Evolutionary conservation across 1,139 yeast species (phyloP), one percentile per base, ranked within the genome.

Genomic region (Candida tetrigidarum): DNA sequence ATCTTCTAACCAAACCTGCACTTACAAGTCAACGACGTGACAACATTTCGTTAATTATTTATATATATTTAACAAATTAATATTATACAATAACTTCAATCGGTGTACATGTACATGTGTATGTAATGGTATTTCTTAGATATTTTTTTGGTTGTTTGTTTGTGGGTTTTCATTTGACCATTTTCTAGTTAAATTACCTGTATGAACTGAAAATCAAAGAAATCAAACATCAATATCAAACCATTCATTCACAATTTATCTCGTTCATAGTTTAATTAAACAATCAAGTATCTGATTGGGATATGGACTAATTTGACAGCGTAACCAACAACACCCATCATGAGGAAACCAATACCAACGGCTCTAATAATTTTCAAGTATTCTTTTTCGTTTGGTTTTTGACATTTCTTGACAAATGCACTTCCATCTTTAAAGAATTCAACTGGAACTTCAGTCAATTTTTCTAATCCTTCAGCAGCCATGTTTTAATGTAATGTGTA

Each of bases 301-400:
- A 92, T 92, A 72, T 92, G 99, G 61, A 92, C 80, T 64, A 92
- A 81, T 75, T 93, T 93, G 71, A 93, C 96, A 60, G 85, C 88
- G 73, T 91, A 93, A 49, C 99, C 99, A 60, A 93, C 96, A 60
- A 90, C 87, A 61, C 99, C 99, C 93, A 93, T 95, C 82, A 92
- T 92, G 58, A 92, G 74, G 71, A 92, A 93, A 58, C 99, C 99
- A 56, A 91, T 80, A 60, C 98, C 98, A 47, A 93, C 98, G 46
- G 98, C 97, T 72, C 93, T 86, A 56, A 93, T 81, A 63, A 92
- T 88, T 70, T 87, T 86, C 50, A 84, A 60, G 76, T 88, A 92
- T 74, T 93, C 99, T 69, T 86, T 87, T 65, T 79, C 76, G 66
- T 85, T 86, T 56, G 99, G 99, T 74, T 92, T 93, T 64, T 93